phyloP scores from a whole-genome alignment of 2,329 filamentous ascomycete genomes.

The Trichoderma sp. region DNA sequence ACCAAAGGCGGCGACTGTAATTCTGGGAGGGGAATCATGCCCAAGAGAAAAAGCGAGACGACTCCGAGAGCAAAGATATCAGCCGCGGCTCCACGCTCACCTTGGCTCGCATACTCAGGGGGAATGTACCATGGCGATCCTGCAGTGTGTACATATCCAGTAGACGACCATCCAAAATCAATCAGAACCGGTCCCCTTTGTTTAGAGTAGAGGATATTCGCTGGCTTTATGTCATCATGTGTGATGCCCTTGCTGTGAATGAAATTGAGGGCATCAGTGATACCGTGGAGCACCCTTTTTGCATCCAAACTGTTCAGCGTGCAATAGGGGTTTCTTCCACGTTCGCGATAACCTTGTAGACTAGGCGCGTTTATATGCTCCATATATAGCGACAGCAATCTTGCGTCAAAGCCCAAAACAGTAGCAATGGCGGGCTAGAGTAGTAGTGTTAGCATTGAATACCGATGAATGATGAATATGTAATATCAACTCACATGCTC shows the following conservation, averaged over 20 bases:
- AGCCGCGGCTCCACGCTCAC: not conserved
- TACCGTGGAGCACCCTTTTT: not conserved
- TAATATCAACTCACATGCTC: not conserved
- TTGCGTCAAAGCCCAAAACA: not conserved
- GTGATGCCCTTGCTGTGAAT: constrained; percentile 14
- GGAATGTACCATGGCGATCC: constrained; percentile 4
- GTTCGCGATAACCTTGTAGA: not conserved
- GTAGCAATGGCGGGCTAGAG: not conserved
- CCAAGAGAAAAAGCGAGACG: constrained; percentile 1
- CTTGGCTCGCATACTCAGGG: not conserved
- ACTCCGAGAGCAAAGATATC: constrained; percentile 12
- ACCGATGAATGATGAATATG: too few species aligned
- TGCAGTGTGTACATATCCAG: not conserved
- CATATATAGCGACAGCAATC: not conserved
- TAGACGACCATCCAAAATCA: constrained; percentile 6
- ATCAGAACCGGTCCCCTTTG: constrained; percentile 23
- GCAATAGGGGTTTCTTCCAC: not conserved
- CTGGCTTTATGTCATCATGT: constrained; percentile 30
- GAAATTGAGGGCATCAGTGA: constrained; percentile 31
- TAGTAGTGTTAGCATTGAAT: not conserved
- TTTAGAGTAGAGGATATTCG: constrained; percentile 26
- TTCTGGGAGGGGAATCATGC: not conserved
- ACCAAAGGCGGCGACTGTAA: not conserved
- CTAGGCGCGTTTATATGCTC: not conserved
- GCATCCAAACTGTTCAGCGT: not conserved